Conservation (phyloP, 2,329 filamentous ascomycete genomes). For the Fusarium continuum region DNA sequence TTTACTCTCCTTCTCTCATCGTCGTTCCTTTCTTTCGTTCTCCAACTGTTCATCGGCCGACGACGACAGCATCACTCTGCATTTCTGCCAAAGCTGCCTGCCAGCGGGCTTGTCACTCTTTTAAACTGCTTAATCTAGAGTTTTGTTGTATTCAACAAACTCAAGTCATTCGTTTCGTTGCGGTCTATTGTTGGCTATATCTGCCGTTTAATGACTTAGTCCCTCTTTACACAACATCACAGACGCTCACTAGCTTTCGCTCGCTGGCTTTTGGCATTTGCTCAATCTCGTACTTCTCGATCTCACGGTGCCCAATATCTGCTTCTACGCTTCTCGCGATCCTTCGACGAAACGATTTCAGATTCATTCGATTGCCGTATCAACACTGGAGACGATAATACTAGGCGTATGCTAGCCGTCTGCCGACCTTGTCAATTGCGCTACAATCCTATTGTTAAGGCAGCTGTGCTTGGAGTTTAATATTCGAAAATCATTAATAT, state of each 20-base stretch:
- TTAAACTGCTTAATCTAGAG: constrained; percentile 41
- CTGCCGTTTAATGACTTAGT: constrained; percentile 28
- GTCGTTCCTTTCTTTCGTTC: constrained; percentile 46
- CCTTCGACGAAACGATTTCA: constrained; percentile 36
- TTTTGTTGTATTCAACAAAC: constrained; percentile 28
- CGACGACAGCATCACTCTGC: constrained; percentile 37
- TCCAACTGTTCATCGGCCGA: constrained; percentile 50
- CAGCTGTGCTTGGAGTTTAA: constrained; percentile 30
- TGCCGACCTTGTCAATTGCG: constrained; percentile 15
- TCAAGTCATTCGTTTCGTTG: constrained; percentile 38
- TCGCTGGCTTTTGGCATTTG: constrained; percentile 35
- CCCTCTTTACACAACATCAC: constrained; percentile 39
- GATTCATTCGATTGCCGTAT: constrained; percentile 20
- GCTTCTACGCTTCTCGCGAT: constrained; percentile 25
- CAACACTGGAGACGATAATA: constrained; percentile 25
- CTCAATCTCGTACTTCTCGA: constrained; percentile 9
- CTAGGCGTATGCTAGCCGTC: constrained; percentile 11
- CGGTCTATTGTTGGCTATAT: constrained; percentile 25
- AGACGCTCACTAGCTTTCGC: constrained; percentile 26
- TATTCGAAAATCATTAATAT: constrained; percentile 35
- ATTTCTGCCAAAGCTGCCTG: constrained; percentile 53
- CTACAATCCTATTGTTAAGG: constrained; percentile 38
- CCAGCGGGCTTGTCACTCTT: constrained; percentile 63
- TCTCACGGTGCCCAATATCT: constrained; percentile 15
- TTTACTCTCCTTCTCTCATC: constrained; percentile 46